A percentile compares a stretch with the other conserved stretches of the same genome.
phyloP scores from a whole-genome alignment of 2,329 filamentous ascomycete genomes.

The Fusarium sp. region DNA sequence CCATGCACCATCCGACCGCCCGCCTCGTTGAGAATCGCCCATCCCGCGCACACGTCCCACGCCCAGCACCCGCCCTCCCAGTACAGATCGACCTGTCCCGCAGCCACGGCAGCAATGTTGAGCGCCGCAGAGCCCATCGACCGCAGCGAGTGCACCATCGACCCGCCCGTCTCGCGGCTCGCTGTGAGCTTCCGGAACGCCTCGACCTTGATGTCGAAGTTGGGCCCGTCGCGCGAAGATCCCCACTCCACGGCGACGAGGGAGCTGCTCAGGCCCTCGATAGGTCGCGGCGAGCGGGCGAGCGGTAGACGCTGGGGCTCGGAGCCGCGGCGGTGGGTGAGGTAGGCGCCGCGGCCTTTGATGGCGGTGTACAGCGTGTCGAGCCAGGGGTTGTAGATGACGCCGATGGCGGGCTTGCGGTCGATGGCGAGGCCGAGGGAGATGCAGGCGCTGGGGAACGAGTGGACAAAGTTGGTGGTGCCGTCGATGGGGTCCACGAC shows the following conservation, averaged over 20 bases:
- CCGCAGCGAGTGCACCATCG: constrained; percentile 81
- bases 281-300: constrained; percentile 61
- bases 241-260: constrained; percentile 82
- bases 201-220: constrained; percentile 75
- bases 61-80: constrained; percentile 89
- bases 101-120: constrained; percentile 78
- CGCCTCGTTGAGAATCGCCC: constrained; percentile 79
- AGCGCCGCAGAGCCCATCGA: constrained; percentile 78
- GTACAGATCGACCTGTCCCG: constrained; percentile 77
- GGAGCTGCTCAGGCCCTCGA: constrained; percentile 69
- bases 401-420: constrained; percentile 72
- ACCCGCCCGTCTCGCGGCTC: constrained; percentile 70
- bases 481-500: constrained; percentile 85
- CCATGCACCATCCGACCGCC: constrained; percentile 78
- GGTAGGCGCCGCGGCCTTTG: constrained; percentile 72
- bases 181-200: constrained; percentile 72
- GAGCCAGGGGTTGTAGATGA: constrained; percentile 84
- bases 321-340: constrained; percentile 58
- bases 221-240: constrained; percentile 71
- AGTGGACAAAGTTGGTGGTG: constrained; percentile 84
- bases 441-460: constrained; percentile 79
- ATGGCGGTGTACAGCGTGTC: constrained; percentile 76
- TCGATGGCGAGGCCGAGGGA: constrained; percentile 77
- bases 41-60: constrained; percentile 86
- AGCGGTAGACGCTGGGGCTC: constrained; percentile 55